Percentiles rank a stretch among this genome's conserved stretches.
These are phyloP conservation scores for Candida insectorum DNA, from an alignment of 805 yeast species.

Conservation along the genomic window DNA sequence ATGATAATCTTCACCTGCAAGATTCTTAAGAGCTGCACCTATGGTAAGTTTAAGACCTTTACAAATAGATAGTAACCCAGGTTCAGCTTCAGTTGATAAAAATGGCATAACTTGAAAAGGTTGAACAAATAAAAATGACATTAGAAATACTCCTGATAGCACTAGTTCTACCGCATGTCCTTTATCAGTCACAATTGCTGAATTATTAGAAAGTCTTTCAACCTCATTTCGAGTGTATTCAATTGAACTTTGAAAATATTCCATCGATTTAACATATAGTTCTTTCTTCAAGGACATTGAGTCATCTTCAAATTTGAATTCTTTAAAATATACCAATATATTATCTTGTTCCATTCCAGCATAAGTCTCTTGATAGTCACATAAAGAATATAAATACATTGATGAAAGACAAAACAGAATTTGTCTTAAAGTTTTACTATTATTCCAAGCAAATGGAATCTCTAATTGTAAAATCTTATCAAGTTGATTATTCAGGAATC, in stretches of 20 bases:
- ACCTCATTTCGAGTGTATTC: slow-evolving; percentile 10
- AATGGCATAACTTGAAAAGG: slow-evolving; percentile 26
- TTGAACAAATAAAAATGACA: slow-evolving; percentile 23
- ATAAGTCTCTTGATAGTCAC: not conserved
- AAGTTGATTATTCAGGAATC: slow-evolving; percentile 4
- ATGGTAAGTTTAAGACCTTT: slow-evolving; percentile 13
- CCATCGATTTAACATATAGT: slow-evolving; percentile 17
- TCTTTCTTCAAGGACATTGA: not conserved
- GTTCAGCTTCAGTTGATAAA: slow-evolving; percentile 13
- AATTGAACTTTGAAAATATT: slow-evolving; percentile 20
- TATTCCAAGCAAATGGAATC: slow-evolving; percentile 6
- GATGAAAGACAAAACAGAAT: slow-evolving; percentile 5
- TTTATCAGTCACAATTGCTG: not conserved
- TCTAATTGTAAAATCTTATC: slow-evolving; percentile 1
- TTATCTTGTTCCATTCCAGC: not conserved
- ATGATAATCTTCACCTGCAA: no score
- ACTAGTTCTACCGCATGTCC: slow-evolving; percentile 16
- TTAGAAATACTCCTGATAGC: slow-evolving; percentile 20
- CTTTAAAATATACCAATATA: no score
- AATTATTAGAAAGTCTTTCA: slow-evolving; percentile 1
- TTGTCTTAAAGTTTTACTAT: slow-evolving; percentile 3
- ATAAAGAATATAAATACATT: slow-evolving; percentile 5
- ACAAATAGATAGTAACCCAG: slow-evolving; percentile 21
- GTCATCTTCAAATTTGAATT: not conserved
- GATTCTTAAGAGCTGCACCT: slow-evolving; percentile 8